Base-by-base conservation (phyloP, 495 filamentous ascomycete species). In the Podospora sp. region DNA sequence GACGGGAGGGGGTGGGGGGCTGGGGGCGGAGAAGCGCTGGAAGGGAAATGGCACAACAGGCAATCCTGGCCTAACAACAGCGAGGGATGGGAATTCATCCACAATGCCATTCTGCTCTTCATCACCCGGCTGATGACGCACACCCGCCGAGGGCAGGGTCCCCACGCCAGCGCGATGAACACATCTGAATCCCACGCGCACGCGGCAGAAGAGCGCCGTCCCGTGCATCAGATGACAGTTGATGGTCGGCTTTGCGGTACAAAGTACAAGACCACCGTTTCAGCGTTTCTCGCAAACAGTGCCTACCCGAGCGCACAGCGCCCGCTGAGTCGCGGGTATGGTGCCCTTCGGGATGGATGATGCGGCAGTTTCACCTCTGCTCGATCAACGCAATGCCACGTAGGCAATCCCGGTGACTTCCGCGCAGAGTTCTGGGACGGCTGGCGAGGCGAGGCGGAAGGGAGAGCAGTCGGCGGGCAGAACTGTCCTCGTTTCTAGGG, bases 291-390 rank as follows among this genome's bases (percentile, higher is more conserved):
- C 52, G 52, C 20, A n/a, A 52, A 52, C 52, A 26, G 9, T 24
- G 21, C 52, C 8, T 55, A 26, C 8, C 21, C 52, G 52, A 55
- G 24, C 14, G 52, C 25, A 20, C 25, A 53, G 49, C 49, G 50
- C 11, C 62, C 35, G 16, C 22, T 27, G 25, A 11, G 49, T 55
- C 14, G 50, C 26, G 12, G 29, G 18, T 22, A 14, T 52, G 20
- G 12, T n/a, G 16, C 40, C 49, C 22, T 49, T 46, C 27, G 26
- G 55, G 65, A 56, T 59, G 57, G 46, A 27, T 62, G 22, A 67
- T 53, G 60, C 65, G 65, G 65, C 49, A 62, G 65, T 67, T 67
- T 67, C 65, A 55, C 61, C 27, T 49, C 26, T 49, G 21, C 59
- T 56, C 51, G 12, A 50, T 62, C 59, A 55, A 61, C 60, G 65